These are phyloP conservation scores for Aspergillus taichungensis DNA, from an alignment of 495 filamentous ascomycete genomes.

Conservation along the genomic window DNA sequence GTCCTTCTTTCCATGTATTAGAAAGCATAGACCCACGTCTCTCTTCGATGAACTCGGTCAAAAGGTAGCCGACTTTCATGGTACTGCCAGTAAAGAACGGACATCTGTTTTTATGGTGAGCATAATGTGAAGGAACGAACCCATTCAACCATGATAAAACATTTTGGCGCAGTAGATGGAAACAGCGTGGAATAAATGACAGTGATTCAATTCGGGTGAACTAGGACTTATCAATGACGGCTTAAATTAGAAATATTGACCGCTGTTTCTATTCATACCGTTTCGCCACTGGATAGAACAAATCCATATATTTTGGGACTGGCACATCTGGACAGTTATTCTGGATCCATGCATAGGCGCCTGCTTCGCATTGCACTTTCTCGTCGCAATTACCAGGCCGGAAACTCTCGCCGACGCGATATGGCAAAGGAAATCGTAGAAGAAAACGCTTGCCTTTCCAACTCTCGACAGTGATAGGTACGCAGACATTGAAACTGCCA, in stretches of 20 bases:
- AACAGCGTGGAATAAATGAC: too few species aligned
- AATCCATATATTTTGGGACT: slow-evolving; percentile 29
- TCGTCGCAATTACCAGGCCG: slow-evolving; percentile 24
- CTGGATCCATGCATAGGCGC: slow-evolving; percentile 24
- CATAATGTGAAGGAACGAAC: too few species aligned
- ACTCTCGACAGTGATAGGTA: slow-evolving; percentile 15
- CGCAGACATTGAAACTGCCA: slow-evolving; percentile 29
- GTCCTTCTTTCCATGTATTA: slow-evolving; percentile 11
- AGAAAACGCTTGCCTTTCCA: slow-evolving; percentile 11
- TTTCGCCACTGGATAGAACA: slow-evolving; percentile 20
- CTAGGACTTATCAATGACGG: too few species aligned
- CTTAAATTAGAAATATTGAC: too few species aligned
- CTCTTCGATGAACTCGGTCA: slow-evolving; percentile 25
- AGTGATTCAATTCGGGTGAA: too few species aligned
- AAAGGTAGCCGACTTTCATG: slow-evolving; percentile 14
- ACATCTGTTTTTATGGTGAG: too few species aligned
- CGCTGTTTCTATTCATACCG: slow-evolving; percentile 5
- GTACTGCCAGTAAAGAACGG: too few species aligned
- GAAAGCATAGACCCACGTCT: slow-evolving; percentile 25
- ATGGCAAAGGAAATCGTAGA: slow-evolving; percentile 26
- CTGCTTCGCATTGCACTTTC: slow-evolving; percentile 23
- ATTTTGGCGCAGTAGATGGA: too few species aligned
- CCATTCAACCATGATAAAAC: too few species aligned
- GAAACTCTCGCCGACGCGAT: slow-evolving; percentile 22
- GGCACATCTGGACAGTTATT: slow-evolving; percentile 22